Evolutionary conservation across 1,284 basidiomycete genomes (phyloP).

Genomic region (Agaricales sp.): DNA sequence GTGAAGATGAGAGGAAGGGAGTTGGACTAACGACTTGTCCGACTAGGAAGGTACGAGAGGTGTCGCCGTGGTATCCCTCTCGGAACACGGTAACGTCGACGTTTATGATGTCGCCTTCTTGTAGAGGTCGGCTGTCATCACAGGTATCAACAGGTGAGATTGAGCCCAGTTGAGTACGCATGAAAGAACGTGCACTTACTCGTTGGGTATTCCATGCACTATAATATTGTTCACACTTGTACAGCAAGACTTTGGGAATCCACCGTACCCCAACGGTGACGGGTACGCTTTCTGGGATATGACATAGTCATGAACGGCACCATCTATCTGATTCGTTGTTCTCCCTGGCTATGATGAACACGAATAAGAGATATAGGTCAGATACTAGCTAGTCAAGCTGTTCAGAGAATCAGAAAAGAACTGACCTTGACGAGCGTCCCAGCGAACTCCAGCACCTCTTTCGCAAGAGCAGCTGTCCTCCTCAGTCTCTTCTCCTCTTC

Average conservation of each 20-base stretch:
- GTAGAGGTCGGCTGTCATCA: constrained; percentile 54
- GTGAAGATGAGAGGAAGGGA: neutral
- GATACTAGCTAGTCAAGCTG: constrained; percentile 20
- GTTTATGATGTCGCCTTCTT: constrained; percentile 77
- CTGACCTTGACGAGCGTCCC: constrained; percentile 46
- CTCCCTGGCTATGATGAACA: constrained; percentile 46
- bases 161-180: neutral
- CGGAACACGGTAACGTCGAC: constrained; percentile 77
- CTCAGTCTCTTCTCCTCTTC: constrained; percentile 49
- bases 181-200: constrained; percentile 31
- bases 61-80: constrained; percentile 80
- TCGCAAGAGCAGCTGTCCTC: constrained; percentile 51
- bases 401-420: constrained; percentile 13
- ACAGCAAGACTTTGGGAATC: constrained; percentile 81
- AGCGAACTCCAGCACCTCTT: constrained; percentile 47
- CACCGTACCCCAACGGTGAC: constrained; percentile 74
- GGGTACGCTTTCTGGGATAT: constrained; percentile 71
- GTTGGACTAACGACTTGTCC: constrained; percentile 52
- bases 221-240: constrained; percentile 85
- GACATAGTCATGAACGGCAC: constrained; percentile 62
- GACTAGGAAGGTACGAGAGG: constrained; percentile 72
- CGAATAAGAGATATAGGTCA: neutral
- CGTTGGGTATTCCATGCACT: constrained; percentile 81
- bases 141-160: constrained; percentile 5
- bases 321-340: constrained; percentile 70